Conservation (phyloP, 768 basidiomycete genomes). For the Suillus subaureus region DNA sequence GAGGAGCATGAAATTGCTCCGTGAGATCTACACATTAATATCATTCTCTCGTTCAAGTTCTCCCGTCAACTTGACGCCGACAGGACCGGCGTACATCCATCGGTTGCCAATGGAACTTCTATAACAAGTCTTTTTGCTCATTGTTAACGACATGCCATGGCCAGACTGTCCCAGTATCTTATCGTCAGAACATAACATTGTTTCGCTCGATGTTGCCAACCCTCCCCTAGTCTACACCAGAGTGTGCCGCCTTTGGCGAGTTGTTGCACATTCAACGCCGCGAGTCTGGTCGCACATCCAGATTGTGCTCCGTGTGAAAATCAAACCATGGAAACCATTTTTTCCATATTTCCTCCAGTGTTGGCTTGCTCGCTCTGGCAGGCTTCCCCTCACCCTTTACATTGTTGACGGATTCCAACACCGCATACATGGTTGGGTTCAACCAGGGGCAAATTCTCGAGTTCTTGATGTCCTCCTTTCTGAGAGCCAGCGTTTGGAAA, state of each 20-base stretch:
- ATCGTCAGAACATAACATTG: accelerated
- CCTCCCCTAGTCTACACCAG: neutral
- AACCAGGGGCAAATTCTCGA: neutral
- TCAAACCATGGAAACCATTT: neutral
- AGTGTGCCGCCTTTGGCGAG: neutral
- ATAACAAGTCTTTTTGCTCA: too few relatives aligned
- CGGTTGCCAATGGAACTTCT: too few relatives aligned
- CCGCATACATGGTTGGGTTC: too few relatives aligned
- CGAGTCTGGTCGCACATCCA: neutral
- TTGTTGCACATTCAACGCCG: neutral
- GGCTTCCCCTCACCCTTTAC: neutral
- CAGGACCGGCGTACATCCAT: too few relatives aligned
- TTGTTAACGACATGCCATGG: neutral
- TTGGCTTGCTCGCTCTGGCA: neutral
- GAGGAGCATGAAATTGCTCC: too few relatives aligned
- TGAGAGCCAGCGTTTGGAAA: too few relatives aligned
- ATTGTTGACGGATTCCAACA: neutral
- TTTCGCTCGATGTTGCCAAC: neutral
- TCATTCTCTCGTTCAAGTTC: too few relatives aligned
- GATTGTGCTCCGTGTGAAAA: too few relatives aligned
- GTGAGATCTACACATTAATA: too few relatives aligned
- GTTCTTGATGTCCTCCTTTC: too few relatives aligned
- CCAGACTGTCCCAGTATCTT: neutral
- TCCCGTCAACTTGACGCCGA: too few relatives aligned
- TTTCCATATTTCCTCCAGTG: neutral